Evolutionary conservation across 306 rosid species (phyloP).

Genomic region (Fragaria iinumae): DNA sequence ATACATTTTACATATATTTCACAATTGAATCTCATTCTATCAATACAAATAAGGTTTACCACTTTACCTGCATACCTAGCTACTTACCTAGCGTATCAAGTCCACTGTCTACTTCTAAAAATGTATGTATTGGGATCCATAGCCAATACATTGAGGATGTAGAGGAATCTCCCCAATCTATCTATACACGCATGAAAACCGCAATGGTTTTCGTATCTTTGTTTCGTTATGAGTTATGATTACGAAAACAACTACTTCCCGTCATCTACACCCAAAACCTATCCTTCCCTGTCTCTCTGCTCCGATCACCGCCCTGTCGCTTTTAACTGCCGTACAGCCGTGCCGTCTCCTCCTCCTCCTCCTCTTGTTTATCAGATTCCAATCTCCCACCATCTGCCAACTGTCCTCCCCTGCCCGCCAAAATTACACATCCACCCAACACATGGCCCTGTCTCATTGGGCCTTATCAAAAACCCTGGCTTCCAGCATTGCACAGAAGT

Average conservation of each 20-base stretch:
- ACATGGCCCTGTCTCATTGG: not conserved
- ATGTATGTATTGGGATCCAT: too few species aligned
- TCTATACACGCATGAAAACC: too few species aligned
- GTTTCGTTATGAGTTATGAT: not conserved
- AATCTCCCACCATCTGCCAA: not conserved
- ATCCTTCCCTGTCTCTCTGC: not conserved
- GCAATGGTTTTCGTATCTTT: not conserved
- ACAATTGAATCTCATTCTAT: too few species aligned
- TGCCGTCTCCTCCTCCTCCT: not conserved
- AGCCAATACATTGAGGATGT: not conserved
- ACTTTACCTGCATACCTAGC: too few species aligned
- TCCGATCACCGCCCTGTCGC: not conserved
- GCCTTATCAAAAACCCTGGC: fast-evolving
- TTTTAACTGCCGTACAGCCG: not conserved
- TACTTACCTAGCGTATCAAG: too few species aligned
- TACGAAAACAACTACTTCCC: not conserved
- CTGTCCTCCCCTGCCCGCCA: not conserved
- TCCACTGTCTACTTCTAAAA: too few species aligned
- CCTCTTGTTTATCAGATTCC: conserved; percentile 11
- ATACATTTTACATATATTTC: too few species aligned
- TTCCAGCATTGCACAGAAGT: not conserved
- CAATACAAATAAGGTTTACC: too few species aligned
- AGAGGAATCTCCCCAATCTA: not conserved
- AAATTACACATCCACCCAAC: not conserved
- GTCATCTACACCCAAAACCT: not conserved